Evolutionary conservation across 2,329 filamentous ascomycete species (phyloP), one percentile per base, ranked within the genome.

Genomic region (Thelonectria blattea): DNA sequence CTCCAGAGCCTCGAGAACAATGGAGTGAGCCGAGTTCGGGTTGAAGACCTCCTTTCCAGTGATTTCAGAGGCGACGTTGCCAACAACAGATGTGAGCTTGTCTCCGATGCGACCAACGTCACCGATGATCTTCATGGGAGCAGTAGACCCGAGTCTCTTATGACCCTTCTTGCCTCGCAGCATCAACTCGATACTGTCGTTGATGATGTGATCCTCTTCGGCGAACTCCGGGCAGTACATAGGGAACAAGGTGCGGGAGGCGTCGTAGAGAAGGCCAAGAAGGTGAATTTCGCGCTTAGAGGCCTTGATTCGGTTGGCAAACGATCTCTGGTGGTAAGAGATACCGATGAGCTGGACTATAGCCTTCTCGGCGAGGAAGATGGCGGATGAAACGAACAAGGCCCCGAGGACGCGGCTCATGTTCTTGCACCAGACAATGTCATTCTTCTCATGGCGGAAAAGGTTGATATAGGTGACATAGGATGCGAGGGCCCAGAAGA

Each of bases 1-100:
- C 76, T 97, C 93, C 32, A 98, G 82, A 9, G 94, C 95, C 73
- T 96, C 88, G 12, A 96, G 83, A 5, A 98, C 92, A 50, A 98
- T 87, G 0, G 92, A 95, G 74, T 97, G 93, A 1, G 93, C 89
- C 5, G 93, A 91, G 71, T 91, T 94, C 14, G 92, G 90, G 76
- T 97, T 97, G 80, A 98, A 96, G 20, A 97, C 90, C 71, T 97
- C 88, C 79, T 96, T 96, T 66, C 95, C 95, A 0, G 95, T 97
- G 61, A 99, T 93, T 71, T 98, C 95, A 2, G 92, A 91, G 1
- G 95, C 94, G 52, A 98, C 87, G 70, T 96, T 95, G 22, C 95
- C 95, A 75, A 98, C 96, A 0, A 90, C 91, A 2, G 92, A 93
- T 0, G 93, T 97, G 63, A 98, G 88, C 78, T 97, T 97, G 81